Base-by-base conservation (phyloP, 495 filamentous ascomycete species). In the Aspergillus sclerotiicarbonarius region DNA sequence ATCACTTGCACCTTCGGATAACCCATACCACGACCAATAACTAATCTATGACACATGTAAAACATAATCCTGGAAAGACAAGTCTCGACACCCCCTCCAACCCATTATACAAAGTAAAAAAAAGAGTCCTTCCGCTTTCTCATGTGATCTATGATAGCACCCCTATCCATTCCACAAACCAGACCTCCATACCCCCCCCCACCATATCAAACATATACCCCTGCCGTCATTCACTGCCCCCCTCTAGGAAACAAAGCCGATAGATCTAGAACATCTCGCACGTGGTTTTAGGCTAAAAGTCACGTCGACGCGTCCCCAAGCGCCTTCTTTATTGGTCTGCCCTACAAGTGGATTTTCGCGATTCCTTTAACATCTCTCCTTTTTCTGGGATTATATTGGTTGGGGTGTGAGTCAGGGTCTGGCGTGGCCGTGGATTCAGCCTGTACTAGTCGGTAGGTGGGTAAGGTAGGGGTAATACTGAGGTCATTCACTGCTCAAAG, bases 401-500 rank as follows among this genome's bases (percentile, higher is more conserved):
- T 41, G 37, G 37, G 13, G 10, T 15, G 37, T 41, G 37, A 41
- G n/a, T 41, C 37, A 41, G 1, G 5, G 37, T n/a, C 6, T 41
- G 2, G 37, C 10, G 1, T 13, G n/a, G 13, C 37, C 37, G 12
- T 41, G 37, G 37, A n/a, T n/a, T n/a, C 37, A n/a, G 37, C 19
- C 30, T 8, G 20, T 15, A 6, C 20, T 49, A n/a, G n/a, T n/a
- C n/a, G n/a, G n/a, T n/a, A 30, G 19, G 21, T 29, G 5, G 21
- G 41, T 44, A 1, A 25, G 29, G 46, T 20, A 8, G 13, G 8
- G 29, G 2, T 30, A 8, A 49, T 30, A 4, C 20, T 12, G 29
- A 30, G 29, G 13, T n/a, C 4, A 20, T 1, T 65, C 63, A 74
- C 56, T 73, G 60, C 59, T 78, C 82, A 62, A 91, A 91, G 0